Conservation (phyloP, 345 rosid species). For the Bretschneidera sinensis region DNA sequence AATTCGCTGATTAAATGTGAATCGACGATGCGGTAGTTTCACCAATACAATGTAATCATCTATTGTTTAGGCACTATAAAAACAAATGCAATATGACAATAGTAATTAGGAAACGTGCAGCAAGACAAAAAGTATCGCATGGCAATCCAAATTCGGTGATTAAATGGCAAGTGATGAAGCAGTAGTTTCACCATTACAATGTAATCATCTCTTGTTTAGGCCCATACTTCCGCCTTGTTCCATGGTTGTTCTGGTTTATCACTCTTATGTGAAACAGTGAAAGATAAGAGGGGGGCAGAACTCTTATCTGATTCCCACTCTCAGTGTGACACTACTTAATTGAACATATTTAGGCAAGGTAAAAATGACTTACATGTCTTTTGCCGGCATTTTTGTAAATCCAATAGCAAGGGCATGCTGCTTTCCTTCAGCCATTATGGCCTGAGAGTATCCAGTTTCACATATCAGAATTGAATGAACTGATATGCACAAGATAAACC, state of each 20-base stretch:
- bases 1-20: background rate
- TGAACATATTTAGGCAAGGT: background rate
- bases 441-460: slow-evolving; percentile 41
- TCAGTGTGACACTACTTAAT: too few relatives aligned
- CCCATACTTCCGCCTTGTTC: too few relatives aligned
- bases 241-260: too few relatives aligned
- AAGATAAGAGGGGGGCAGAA: background rate
- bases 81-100: too few relatives aligned
- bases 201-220: too few relatives aligned
- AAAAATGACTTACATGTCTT: slow-evolving; percentile 78
- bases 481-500: background rate
- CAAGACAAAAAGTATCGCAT: too few relatives aligned
- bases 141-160: background rate
- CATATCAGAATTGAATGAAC: slow-evolving; percentile 4
- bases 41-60: too few relatives aligned
- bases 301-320: background rate
- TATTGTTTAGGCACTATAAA: too few relatives aligned
- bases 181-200: too few relatives aligned
- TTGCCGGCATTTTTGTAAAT: slow-evolving; percentile 97
- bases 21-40: background rate
- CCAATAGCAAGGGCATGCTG: slow-evolving; percentile 98
- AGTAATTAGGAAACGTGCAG: too few relatives aligned
- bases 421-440: slow-evolving; percentile 98
- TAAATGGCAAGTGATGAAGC: background rate
- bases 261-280: background rate